Base-by-base conservation (phyloP, 306 rosid genomes). In the Nissolia schottii region DNA sequence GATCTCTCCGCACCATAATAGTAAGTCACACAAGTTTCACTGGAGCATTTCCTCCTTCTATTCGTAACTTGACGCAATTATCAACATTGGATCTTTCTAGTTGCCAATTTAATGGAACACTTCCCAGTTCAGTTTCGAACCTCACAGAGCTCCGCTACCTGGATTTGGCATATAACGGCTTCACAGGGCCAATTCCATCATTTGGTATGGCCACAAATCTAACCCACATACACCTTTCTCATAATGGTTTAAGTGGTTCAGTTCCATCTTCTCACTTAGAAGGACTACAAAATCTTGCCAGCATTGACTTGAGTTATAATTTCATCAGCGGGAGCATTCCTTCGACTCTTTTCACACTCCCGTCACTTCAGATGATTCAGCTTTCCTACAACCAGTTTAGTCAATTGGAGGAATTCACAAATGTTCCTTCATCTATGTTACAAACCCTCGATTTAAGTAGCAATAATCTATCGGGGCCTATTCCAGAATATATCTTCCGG, bases 401-500 rank as follows among this genome's bases (percentile, higher is more conserved):
- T 13, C 34, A 54, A 38, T 6, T 80, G 0, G 59, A 13, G 0
- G 85, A 77, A 35, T 48, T 71, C 54, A n/a, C 18, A 0, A 41
- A 7, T 2, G 7, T 32, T 7, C 24, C 77, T 20, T 53, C 81
- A 2, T 65, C 70, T 6, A 2, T 0, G 0, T 6, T 86, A 20
- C 16, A 79, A 2, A 23, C 16, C 19, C 84, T 87, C 1, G 87
- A 82, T 73, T 69, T 90, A 66, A 61, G 76, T 5, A 34, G 56
- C 75, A 90, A 90, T 54, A 48, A 61, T 0, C 32, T 87, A 45
- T 70, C 63, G 37, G 93, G 96, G 5, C 66, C 48, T 1, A 38
- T 90, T 28, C 93, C 90, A 0, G 0, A 0, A 1, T 79, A 46
- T 0, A 16, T 90, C 64, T 77, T 78, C 7, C 14, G 69, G 7